A percentile compares a stretch with the other conserved stretches of the same genome.
These are phyloP conservation scores for Coprinopsis sp. DNA, from an alignment of 768 basidiomycete genomes.

Conservation along the genomic window DNA sequence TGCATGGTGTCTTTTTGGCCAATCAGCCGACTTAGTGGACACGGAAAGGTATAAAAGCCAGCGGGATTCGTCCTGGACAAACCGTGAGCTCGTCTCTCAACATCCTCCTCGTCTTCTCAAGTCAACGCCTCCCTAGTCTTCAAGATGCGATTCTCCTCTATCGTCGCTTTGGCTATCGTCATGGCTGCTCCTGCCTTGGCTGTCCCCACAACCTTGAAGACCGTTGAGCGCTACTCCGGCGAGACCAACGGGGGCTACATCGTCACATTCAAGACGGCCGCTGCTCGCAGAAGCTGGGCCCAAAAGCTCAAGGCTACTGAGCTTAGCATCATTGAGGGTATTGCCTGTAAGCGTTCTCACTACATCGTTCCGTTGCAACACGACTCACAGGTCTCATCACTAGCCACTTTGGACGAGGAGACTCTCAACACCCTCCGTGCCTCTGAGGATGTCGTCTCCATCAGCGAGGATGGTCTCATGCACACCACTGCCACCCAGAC, in stretches of 20 bases:
- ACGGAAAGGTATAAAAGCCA: too few species aligned
- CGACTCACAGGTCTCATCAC: neutral
- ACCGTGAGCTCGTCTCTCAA: neutral
- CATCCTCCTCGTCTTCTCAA: neutral
- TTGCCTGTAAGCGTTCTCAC: slow-evolving; percentile 21
- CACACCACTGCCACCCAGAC: slow-evolving; percentile 21
- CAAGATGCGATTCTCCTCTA: slow-evolving; percentile 7
- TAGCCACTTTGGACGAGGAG: slow-evolving; percentile 17
- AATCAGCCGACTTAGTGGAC: too few species aligned
- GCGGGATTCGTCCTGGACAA: too few species aligned
- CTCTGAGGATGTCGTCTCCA: slow-evolving; percentile 21
- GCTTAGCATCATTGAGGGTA: slow-evolving; percentile 27
- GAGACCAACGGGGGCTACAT: slow-evolving; percentile 26
- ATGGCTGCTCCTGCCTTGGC: slow-evolving; percentile 12
- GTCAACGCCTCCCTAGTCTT: neutral
- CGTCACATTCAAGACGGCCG: slow-evolving; percentile 26
- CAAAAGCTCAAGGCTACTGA: slow-evolving; percentile 10
- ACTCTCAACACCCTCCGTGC: slow-evolving; percentile 22
- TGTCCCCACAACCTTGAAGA: slow-evolving; percentile 16
- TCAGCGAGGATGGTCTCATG: slow-evolving; percentile 28
- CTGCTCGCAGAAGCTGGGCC: slow-evolving; percentile 2
- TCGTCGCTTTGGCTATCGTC: slow-evolving; percentile 6
- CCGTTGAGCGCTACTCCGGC: slow-evolving; percentile 21
- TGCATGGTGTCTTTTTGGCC: too few species aligned
- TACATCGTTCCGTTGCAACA: neutral